Evolutionary conservation across 768 basidiomycete genomes (phyloP).

Genomic region (Tricholoma saponaceum): DNA sequence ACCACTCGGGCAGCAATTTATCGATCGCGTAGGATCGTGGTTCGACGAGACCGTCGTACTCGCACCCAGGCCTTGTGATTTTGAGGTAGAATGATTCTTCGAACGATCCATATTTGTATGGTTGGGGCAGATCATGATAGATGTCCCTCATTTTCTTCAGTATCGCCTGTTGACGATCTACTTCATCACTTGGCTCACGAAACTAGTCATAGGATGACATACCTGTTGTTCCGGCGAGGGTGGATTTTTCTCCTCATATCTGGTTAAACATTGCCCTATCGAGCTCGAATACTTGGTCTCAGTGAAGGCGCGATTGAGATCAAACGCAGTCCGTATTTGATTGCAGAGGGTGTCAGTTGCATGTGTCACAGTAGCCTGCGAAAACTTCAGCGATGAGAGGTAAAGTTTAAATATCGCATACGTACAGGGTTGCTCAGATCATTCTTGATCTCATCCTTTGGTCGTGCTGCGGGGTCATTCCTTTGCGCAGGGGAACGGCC

Average conservation of each 20-base stretch:
- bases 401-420: neutral
- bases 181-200: neutral
- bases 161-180: neutral
- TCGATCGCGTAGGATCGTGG: slow-evolving; percentile 3
- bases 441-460: neutral
- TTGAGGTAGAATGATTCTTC: slow-evolving; percentile 7
- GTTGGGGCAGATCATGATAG: neutral
- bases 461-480: neutral
- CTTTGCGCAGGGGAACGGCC: neutral
- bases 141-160: neutral
- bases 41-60: slow-evolving; percentile 11
- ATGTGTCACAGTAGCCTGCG: neutral
- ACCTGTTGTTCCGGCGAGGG: neutral
- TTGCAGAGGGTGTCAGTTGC: neutral
- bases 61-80: slow-evolving; percentile 10
- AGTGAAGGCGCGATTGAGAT: neutral
- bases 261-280: neutral
- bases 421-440: neutral
- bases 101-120: neutral
- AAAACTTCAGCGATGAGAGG: neutral
- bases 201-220: neutral
- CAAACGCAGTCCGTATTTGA: neutral
- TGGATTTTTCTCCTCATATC: neutral
- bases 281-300: neutral
- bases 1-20: neutral